Base-by-base conservation (phyloP, 257 asterid species). In the Osmanthus fragrans region DNA sequence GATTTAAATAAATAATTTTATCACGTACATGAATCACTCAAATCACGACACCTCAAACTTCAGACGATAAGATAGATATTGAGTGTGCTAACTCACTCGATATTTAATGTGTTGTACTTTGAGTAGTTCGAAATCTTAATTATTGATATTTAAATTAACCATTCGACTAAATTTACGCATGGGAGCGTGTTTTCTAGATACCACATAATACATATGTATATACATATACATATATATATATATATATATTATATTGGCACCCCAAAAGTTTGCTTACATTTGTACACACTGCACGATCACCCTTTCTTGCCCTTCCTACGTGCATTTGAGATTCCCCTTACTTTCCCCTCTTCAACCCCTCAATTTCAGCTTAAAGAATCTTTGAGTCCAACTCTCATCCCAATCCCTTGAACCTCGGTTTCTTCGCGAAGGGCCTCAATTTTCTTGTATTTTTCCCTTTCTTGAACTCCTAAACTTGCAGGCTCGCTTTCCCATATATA, bases 251-350 rank as follows among this genome's bases (percentile, higher is more conserved):
- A 39, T 9, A 39, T 63, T 9, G 84, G 80, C 86, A 80, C 82
- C 75, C 80, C 78, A 77, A 77, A 77, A 82, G 73, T 84, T 78
- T 70, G 88, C 74, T 83, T 81, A 82, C 84, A 81, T 80, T 82
- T 74, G 71, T 25, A 63, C 33, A 42, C 51, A 3, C 51, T 11
- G 2, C 47, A 77, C 37, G 32, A 19, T 40, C 63, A 27, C 70
- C 74, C 33, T 81, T 73, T 79, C 70, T 71, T 70, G 37, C n/a
- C 71, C 60, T 76, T 69, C 72, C 82, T 83, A 85, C 87, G 86
- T 82, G 89, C 89, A 83, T 83, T 83, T 73, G 7, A 87, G 87
- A 87, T 87, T 87, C 91, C 89, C 74, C 71, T 71, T 70, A 30
- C 85, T 83, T 82, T 74, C 25, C 45, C 67, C 32, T n/a, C 78